Conservation (phyloP, 106 monocot species). For the Triglochin maritima region DNA sequence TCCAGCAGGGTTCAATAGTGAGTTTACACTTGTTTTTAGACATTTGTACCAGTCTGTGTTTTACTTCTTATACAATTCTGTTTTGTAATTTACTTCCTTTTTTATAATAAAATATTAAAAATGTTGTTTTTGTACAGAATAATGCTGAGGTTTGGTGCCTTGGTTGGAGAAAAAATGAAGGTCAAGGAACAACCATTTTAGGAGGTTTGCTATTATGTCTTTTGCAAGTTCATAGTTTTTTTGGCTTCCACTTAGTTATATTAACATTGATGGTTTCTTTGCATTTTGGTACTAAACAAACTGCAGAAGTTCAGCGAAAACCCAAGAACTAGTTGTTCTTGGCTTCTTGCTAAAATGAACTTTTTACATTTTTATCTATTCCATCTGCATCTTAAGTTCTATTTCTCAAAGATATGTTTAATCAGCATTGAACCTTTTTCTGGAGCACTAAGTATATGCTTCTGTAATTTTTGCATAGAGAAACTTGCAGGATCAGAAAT, state of each 20-base stretch:
- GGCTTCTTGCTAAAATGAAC: background rate
- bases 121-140: slow-evolving; percentile 36
- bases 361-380: background rate
- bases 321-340: no score
- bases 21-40: slow-evolving; percentile 7
- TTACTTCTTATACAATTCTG: no score
- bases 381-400: background rate
- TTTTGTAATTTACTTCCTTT: no score
- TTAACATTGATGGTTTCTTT: background rate
- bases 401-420: no score
- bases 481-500: no score
- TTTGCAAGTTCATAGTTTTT: slow-evolving; percentile 1
- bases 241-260: background rate
- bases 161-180: slow-evolving; percentile 88
- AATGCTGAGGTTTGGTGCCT: slow-evolving; percentile 77
- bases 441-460: no score
- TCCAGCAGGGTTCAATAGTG: slow-evolving; percentile 65
- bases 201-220: slow-evolving; percentile 57
- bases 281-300: no score
- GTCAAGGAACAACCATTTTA: slow-evolving; percentile 65
- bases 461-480: no score
- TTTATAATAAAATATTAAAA: no score
- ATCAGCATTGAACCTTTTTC: no score
- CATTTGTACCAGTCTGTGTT: background rate
- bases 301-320: no score